Conservation (phyloP, 2,329 filamentous ascomycete genomes). For the Arachnomyces sp. region DNA sequence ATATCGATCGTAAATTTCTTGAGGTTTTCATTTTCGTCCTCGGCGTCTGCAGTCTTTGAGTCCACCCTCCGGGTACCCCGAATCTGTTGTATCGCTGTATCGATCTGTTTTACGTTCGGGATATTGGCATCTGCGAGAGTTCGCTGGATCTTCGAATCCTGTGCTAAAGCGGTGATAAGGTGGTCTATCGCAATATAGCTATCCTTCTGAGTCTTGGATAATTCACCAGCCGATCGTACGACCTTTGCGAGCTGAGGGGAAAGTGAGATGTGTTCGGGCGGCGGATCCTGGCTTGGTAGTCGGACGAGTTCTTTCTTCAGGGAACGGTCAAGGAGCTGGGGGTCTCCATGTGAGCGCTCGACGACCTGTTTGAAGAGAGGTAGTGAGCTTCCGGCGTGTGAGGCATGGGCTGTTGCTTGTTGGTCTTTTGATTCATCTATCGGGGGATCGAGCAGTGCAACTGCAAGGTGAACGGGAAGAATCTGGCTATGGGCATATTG, state of each 20-base stretch:
- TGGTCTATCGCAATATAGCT: conserved; percentile 92
- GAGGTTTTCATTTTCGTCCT: conserved; percentile 88
- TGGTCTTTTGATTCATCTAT: conserved; percentile 65
- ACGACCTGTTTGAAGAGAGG: conserved; percentile 94
- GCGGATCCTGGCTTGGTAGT: conserved; percentile 87
- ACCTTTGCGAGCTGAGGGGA: conserved; percentile 76
- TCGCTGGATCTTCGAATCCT: conserved; percentile 67
- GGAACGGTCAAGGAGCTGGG: conserved; percentile 77
- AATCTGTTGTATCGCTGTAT: conserved; percentile 84
- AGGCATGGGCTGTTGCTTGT: conserved; percentile 58
- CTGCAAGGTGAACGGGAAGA: conserved; percentile 80
- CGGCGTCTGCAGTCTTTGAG: conserved; percentile 87
- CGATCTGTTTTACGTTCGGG: conserved; percentile 81
- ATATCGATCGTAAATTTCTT: conserved; percentile 99
- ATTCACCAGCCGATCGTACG: conserved; percentile 73
- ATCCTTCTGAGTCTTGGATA: conserved; percentile 97
- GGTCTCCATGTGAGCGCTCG: conserved; percentile 86
- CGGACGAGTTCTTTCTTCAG: conserved; percentile 90
- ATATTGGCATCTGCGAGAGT: conserved; percentile 80
- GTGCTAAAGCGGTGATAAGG: conserved; percentile 74
- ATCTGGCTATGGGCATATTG: conserved; percentile 90
- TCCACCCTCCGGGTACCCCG: conserved; percentile 89
- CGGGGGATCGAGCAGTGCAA: conserved; percentile 40
- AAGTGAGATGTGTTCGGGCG: conserved; percentile 78
- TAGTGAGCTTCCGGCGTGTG: conserved; percentile 53